Evolutionary conservation across 2,329 filamentous ascomycete species (phyloP).

Genomic region (Monosporascus sp.): DNA sequence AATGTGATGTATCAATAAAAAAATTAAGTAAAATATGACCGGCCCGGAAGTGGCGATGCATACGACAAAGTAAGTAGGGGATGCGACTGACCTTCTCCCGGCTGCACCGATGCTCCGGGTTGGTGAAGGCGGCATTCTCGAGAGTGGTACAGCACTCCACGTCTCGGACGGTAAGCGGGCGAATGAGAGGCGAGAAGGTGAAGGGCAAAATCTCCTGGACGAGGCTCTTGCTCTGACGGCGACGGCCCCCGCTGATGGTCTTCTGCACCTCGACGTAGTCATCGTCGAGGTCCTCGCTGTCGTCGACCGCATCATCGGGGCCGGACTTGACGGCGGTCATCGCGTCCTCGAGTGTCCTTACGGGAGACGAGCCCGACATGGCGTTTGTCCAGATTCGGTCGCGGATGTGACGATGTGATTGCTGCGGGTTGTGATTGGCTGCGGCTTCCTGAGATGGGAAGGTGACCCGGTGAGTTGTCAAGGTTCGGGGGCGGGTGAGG

Average conservation of each 20-base stretch:
- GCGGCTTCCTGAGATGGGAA: background rate
- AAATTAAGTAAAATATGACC: background rate
- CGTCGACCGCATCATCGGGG: constrained; percentile 31
- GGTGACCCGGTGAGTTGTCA: background rate
- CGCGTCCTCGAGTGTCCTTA: background rate
- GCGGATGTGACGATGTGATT: background rate
- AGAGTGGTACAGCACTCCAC: constrained; percentile 53
- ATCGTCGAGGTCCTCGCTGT: constrained; percentile 34
- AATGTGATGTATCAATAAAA: background rate
- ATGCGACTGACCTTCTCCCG: constrained; percentile 45
- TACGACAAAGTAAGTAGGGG: background rate
- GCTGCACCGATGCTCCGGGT: constrained; percentile 44
- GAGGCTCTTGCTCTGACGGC: constrained; percentile 23
- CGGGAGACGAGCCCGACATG: background rate
- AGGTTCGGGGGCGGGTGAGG: background rate
- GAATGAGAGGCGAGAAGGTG: constrained; percentile 66
- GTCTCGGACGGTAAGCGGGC: constrained; percentile 64
- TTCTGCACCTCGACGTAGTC: constrained; percentile 32
- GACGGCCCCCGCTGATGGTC: constrained; percentile 34
- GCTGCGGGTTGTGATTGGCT: background rate
- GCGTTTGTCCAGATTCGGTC: background rate
- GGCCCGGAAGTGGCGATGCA: background rate
- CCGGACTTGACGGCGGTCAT: background rate
- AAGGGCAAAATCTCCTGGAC: constrained; percentile 47
- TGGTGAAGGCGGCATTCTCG: constrained; percentile 49